These are phyloP conservation scores for Eutrema salsugineum DNA, from an alignment of 441 rosid genomes.

Conservation along the genomic window DNA sequence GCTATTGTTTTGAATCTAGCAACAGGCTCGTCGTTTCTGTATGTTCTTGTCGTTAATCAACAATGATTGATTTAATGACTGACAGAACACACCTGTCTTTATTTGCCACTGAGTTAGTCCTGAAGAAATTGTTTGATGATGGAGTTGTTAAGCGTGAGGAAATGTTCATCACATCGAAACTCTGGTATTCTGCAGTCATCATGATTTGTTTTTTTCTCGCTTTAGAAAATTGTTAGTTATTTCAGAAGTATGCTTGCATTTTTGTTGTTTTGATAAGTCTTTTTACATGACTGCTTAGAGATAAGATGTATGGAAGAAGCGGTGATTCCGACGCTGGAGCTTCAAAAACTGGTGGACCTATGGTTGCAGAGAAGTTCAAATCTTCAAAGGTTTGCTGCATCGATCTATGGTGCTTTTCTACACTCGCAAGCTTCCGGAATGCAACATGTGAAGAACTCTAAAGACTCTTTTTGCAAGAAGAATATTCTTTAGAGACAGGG, in stretches of 20 bases:
- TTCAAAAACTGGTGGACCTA: constrained; percentile 54
- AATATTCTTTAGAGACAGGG: neutral
- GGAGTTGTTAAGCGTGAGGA: constrained; percentile 80
- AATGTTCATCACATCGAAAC: constrained; percentile 76
- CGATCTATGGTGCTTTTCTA: constrained; percentile 63
- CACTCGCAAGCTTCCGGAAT: constrained; percentile 42
- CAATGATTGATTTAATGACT: neutral
- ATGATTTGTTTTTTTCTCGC: too few species aligned
- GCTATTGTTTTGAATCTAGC: neutral
- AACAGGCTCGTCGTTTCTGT: neutral
- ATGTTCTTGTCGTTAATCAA: too few species aligned
- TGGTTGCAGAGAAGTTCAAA: constrained; percentile 54
- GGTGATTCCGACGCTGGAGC: constrained; percentile 50
- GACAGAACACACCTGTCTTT: neutral
- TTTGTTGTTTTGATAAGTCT: too few species aligned
- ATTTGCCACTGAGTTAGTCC: constrained; percentile 37
- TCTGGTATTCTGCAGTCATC: constrained; percentile 68
- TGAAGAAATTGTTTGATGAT: constrained; percentile 61
- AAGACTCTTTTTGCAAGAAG: neutral
- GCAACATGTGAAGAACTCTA: neutral
- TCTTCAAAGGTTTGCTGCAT: constrained; percentile 43
- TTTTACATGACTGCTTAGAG: too few species aligned
- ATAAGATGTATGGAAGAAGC: constrained; percentile 78
- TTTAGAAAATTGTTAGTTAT: too few species aligned
- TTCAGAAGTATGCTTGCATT: too few species aligned